Evolutionary conservation across 352 stramenopile genomes (phyloP).

Genomic region (Globisporangium barbulae): DNA sequence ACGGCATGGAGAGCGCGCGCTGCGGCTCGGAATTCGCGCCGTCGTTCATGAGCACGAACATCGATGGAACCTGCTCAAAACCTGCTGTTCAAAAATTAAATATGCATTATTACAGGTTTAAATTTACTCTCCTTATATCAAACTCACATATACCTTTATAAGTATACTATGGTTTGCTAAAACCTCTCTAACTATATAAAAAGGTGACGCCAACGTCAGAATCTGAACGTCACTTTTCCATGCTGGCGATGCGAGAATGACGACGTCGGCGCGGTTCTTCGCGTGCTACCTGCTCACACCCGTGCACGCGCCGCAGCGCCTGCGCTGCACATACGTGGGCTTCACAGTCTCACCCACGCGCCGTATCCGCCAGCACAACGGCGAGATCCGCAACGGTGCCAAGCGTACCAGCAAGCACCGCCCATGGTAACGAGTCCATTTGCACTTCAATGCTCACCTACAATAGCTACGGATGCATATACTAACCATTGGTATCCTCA

Average conservation of each 20-base stretch:
- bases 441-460: neutral
- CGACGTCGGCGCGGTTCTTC: constrained; percentile 29
- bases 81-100: too few species aligned
- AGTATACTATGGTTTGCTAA: too few species aligned
- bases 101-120: too few species aligned
- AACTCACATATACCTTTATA: too few species aligned
- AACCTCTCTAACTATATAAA: too few species aligned
- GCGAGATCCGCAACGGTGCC: constrained; percentile 60
- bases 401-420: constrained; percentile 53
- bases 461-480: too few species aligned
- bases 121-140: too few species aligned
- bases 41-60: constrained; percentile 7
- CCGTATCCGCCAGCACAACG: constrained; percentile 73
- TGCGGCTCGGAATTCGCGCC: neutral
- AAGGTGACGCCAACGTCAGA: neutral
- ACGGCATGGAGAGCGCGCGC: neutral
- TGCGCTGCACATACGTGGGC: constrained; percentile 65
- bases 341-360: constrained; percentile 59
- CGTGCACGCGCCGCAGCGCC: constrained; percentile 36
- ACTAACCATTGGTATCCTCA: neutral
- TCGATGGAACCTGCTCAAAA: neutral
- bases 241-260: neutral
- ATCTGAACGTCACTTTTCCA: neutral
- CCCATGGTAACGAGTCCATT: constrained; percentile 40
- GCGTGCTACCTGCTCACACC: constrained; percentile 78